Evolutionary conservation across 192 early-diverging fungal species (phyloP).

Genomic region (Coemansia biformis): DNA sequence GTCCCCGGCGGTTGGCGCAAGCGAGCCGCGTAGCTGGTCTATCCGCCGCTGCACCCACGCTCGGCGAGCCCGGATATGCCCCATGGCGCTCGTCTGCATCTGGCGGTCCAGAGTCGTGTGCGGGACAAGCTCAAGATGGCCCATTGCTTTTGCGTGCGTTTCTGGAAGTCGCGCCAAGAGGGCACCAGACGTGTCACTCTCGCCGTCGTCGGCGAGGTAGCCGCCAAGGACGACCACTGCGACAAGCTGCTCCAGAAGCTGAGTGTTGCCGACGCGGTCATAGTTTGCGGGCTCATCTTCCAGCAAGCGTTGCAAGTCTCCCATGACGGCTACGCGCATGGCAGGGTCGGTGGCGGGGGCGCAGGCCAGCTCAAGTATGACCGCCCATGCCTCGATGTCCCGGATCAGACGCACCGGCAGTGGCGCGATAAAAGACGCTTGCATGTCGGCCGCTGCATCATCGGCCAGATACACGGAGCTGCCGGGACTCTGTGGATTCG

Average conservation of each 20-base stretch:
- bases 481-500: slow-evolving; percentile 1
- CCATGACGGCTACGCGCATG: slow-evolving; percentile 14
- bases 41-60: slow-evolving; percentile 18
- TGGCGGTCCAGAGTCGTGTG: slow-evolving; percentile 31
- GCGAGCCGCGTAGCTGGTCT: slow-evolving; percentile 1
- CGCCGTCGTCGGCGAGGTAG: slow-evolving; percentile 10
- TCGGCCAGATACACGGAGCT: slow-evolving; percentile 9
- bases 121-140: slow-evolving; percentile 31
- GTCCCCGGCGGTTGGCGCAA: neutral
- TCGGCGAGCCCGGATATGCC: slow-evolving; percentile 24
- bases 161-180: slow-evolving; percentile 3
- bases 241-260: slow-evolving; percentile 18
- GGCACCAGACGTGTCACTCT: neutral
- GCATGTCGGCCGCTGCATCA: neutral
- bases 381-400: slow-evolving; percentile 12
- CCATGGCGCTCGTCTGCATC: slow-evolving; percentile 27
- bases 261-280: slow-evolving; percentile 3
- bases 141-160: slow-evolving; percentile 8
- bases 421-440: slow-evolving; percentile 20
- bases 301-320: slow-evolving; percentile 14
- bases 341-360: slow-evolving; percentile 19
- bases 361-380: slow-evolving; percentile 26
- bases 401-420: slow-evolving; percentile 28
- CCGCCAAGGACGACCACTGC: slow-evolving; percentile 16
- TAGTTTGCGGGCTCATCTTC: slow-evolving; percentile 38